A percentile compares a stretch with the other conserved stretches of the same genome.
Evolutionary conservation across 2,329 filamentous ascomycete species (phyloP).

Genomic region (Xylaria sp.): DNA sequence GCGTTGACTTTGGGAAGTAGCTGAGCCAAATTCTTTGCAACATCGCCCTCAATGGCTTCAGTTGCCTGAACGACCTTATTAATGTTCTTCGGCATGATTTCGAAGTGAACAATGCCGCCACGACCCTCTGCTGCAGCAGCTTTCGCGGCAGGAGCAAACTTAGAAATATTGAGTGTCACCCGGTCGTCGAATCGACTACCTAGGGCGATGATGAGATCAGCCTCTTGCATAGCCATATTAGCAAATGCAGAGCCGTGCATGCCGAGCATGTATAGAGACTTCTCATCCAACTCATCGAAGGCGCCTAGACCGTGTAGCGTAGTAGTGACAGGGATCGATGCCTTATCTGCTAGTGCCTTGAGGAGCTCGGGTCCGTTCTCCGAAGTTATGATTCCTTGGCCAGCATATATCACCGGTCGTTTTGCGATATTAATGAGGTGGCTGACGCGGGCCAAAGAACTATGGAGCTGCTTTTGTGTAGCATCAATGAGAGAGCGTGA

Average conservation of each 20-base stretch:
- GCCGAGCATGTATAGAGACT: constrained; percentile 96
- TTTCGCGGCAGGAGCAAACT: constrained; percentile 89
- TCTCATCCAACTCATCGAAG: constrained; percentile 91
- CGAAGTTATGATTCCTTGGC: constrained; percentile 82
- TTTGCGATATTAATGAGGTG: constrained; percentile 85
- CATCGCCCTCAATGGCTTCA: constrained; percentile 85
- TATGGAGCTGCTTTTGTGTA: constrained; percentile 72
- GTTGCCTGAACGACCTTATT: constrained; percentile 99
- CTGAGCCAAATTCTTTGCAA: constrained; percentile 71
- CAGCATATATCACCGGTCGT: constrained; percentile 94
- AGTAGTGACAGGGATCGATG: constrained; percentile 90
- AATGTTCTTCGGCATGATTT: constrained; percentile 99
- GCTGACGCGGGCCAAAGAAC: constrained; percentile 77
- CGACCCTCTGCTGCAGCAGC: constrained; percentile 82
- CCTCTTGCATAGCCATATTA: constrained; percentile 97
- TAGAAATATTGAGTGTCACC: constrained; percentile 79
- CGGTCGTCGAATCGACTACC: constrained; percentile 95
- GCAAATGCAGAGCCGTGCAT: constrained; percentile 98
- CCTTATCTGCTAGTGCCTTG: constrained; percentile 87
- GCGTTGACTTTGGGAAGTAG: constrained; percentile 50
- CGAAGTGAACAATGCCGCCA: constrained; percentile 95
- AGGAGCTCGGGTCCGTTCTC: constrained; percentile 80
- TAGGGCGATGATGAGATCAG: constrained; percentile 93
- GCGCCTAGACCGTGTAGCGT: constrained; percentile 92
- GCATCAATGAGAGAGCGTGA: constrained; percentile 79